Base-by-base conservation (phyloP, 1,284 basidiomycete species). In the Neonothopanus nambi region DNA sequence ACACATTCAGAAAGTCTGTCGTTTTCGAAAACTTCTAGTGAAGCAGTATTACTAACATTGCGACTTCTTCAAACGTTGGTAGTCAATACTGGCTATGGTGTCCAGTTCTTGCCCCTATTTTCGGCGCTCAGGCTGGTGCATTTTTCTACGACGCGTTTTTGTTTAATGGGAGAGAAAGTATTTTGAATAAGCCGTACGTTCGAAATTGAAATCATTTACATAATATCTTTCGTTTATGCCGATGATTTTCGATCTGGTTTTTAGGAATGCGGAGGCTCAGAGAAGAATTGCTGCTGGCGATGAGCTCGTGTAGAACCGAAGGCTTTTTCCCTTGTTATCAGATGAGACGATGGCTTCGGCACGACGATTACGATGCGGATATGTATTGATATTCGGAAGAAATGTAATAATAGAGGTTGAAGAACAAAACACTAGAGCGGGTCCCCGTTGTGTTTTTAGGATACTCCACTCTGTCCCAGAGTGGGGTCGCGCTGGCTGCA, bases 41-140 rank as follows among this genome's bases (percentile, higher is more conserved):
- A 17, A 18, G 36, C 41, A 40, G 43, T 20, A 9, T 13, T 45
- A 8, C 28, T 28, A 39, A 7, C 11, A 17, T 37, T 54, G 37
- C 18, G 48, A 56, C 37, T 45, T 20, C 42, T 55, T 9, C 20
- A 12, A 2, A 18, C 35, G 59, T 59, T 51, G 59, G 50, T 40
- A 77, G 73, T 61, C 85, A 87, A 57, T 92, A 90, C 63, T 92
- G 87, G 87, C 56, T 89, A 13, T 91, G 89, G 89, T 85, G 84
- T 59, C 81, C 85, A 12, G 58, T 84, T 11, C 67, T 88, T 37
- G 85, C 69, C 2, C 79, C 84, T 2, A 77, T 87, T 56, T 54
- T 79, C 23, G 86, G 85, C 21, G 81, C 75, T 43, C 73, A 81
- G 49, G 58, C 69, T 8, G 85, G 80, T 35, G 73, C 74, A 6